phyloP scores from a whole-genome alignment of 2,329 filamentous ascomycete genomes.

The Parascedosporium putredinis region DNA sequence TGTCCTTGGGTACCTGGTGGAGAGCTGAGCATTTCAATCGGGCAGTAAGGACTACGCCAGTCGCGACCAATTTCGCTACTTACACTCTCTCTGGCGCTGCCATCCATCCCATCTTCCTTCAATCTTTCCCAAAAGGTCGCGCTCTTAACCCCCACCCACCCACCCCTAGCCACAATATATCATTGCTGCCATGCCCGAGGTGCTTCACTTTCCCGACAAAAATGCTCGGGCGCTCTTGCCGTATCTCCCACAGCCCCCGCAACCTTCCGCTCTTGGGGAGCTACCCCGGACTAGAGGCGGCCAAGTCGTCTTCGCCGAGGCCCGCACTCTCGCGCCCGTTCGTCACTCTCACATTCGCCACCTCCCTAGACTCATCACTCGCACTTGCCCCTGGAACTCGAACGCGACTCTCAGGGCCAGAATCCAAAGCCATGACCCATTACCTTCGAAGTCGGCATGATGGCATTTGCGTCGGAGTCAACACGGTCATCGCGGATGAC shows the following conservation, averaged over 20 bases:
- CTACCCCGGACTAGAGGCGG: too few species aligned
- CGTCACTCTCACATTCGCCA: conserved; percentile 81
- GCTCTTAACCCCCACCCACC: not conserved
- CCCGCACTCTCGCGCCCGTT: too few species aligned
- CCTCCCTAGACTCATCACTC: conserved; percentile 75
- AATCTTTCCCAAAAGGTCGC: not conserved
- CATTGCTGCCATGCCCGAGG: not conserved
- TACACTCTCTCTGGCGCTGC: too few species aligned
- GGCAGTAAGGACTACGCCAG: not conserved
- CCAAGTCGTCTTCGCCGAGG: too few species aligned
- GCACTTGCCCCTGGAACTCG: conserved; percentile 68
- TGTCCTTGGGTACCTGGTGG: too few species aligned
- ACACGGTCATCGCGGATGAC: conserved; percentile 75
- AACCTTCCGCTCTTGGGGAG: too few species aligned
- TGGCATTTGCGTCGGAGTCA: conserved; percentile 75
- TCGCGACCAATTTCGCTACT: too few species aligned
- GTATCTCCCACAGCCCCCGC: conserved; percentile 23
- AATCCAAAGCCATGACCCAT: conserved; percentile 89
- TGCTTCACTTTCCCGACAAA: not conserved
- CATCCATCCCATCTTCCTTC: too few species aligned
- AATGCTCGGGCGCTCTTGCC: conserved; percentile 22
- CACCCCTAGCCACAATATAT: not conserved
- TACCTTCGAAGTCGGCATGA: conserved; percentile 73
- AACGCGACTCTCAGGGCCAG: conserved; percentile 71
- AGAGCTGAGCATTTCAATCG: not conserved